These are phyloP conservation scores for Austropuccinia psidii DNA, from an alignment of 1,284 basidiomycete species.

Conservation along the genomic window DNA sequence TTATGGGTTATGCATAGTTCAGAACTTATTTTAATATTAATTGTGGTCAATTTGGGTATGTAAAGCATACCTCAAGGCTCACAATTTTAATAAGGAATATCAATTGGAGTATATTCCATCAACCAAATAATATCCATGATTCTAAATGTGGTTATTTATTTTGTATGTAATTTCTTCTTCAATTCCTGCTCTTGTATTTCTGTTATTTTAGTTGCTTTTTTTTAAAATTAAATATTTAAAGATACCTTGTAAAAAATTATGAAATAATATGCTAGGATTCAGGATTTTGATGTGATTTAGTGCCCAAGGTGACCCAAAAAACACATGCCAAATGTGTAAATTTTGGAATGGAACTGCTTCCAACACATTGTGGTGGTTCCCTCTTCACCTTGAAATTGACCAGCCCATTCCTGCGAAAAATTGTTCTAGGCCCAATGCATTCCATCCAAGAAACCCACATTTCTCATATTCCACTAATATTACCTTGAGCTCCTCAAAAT, in stretches of 20 bases:
- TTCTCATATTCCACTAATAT: background rate
- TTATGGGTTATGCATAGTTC: no score
- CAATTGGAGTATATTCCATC: constrained; percentile 1
- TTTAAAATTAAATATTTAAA: no score
- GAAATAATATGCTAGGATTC: background rate
- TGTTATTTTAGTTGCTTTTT: no score
- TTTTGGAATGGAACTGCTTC: background rate
- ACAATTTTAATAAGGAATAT: background rate
- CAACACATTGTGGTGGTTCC: background rate
- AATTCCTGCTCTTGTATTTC: background rate
- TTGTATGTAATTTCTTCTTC: background rate
- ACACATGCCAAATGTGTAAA: background rate
- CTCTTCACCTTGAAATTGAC: background rate
- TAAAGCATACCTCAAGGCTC: no score
- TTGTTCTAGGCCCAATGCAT: constrained; percentile 12
- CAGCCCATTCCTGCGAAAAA: background rate
- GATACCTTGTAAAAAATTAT: background rate
- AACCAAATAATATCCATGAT: background rate
- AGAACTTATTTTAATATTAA: no score
- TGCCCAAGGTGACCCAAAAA: constrained; percentile 2
- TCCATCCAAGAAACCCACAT: constrained; percentile 8
- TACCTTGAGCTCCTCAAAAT: background rate
- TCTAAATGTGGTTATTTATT: background rate
- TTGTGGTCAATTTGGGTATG: no score
- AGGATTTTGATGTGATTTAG: constrained; percentile 1